Base-by-base conservation (phyloP, 495 filamentous ascomycete genomes). In the Aspergillus homomorphus region DNA sequence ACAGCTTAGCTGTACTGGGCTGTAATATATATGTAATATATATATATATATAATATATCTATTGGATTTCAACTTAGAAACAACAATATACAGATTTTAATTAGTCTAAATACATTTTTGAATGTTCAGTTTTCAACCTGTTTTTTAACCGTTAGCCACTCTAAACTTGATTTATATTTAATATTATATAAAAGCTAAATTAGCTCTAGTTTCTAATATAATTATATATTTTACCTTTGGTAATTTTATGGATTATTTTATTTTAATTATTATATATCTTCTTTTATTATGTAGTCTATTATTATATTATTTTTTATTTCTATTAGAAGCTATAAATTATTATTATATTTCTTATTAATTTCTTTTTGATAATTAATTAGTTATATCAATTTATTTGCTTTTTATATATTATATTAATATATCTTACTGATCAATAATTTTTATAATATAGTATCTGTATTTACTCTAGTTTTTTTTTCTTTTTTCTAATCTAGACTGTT, bases 381-480 rank as follows among this genome's bases (percentile, higher is more conserved):
- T 19, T 45, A 45, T n/a, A n/a, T n/a, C n/a, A n/a, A n/a, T n/a
- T n/a, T n/a, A n/a, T 48, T 10, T 20, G n/a, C 21, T 46, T 46
- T n/a, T n/a, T n/a, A n/a, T n/a, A n/a, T n/a, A n/a, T n/a, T n/a
- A n/a, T n/a, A n/a, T n/a, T n/a, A n/a, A n/a, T n/a, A n/a, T n/a
- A n/a, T n/a, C n/a, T n/a, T n/a, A n/a, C n/a, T 45, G 18, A 52
- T 14, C 15, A 51, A 23, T 23, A 51, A 51, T 1, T 51, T 12
- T 51, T 26, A n/a, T 26, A 51, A 51, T 51, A 51, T 23, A 51
- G 5, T 23, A 51, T 21, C 23, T 49, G 19, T 49, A 14, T 49
- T 49, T 14, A 14, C 4, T 49, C 6, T 21, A 4, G 9, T 49
- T 14, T 49, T 22, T 19, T 22, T 22, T 0, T 20, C 16, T 50